Evolutionary conservation across 345 rosid genomes (phyloP).

Genomic region (Moringa oleifera): DNA sequence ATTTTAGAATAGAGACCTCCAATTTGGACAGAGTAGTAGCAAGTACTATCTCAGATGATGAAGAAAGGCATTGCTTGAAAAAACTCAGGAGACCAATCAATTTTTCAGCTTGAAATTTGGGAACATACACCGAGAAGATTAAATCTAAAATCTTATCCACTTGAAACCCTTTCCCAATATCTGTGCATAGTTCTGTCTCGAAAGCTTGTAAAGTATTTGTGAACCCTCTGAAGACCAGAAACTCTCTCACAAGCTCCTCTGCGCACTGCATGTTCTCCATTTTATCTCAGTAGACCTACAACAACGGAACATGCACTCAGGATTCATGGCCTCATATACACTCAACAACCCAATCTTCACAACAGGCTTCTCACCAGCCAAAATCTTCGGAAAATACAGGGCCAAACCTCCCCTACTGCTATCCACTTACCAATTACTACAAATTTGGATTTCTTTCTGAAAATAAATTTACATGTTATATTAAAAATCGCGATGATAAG

Average conservation of each 20-base stretch:
- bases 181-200: slow-evolving; percentile 49
- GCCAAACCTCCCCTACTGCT: too few relatives aligned
- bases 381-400: too few relatives aligned
- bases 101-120: slow-evolving; percentile 49
- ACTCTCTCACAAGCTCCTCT: slow-evolving; percentile 67
- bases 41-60: slow-evolving; percentile 30
- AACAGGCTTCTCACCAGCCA: too few relatives aligned
- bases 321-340: neutral
- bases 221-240: slow-evolving; percentile 64
- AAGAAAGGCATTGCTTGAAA: slow-evolving; percentile 50
- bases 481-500: too few relatives aligned
- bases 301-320: neutral
- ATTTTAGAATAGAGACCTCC: slow-evolving; percentile 46
- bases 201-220: slow-evolving; percentile 52
- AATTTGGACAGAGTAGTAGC: slow-evolving; percentile 37
- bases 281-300: neutral
- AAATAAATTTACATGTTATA: too few relatives aligned
- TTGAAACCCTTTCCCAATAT: slow-evolving; percentile 60
- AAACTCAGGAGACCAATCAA: slow-evolving; percentile 41
- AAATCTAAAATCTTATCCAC: slow-evolving; percentile 52
- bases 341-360: neutral
- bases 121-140: slow-evolving; percentile 50
- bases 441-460: too few relatives aligned
- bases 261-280: slow-evolving; percentile 74
- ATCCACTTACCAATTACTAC: too few relatives aligned